Percentiles rank a stretch among this genome's conserved stretches.
Evolutionary conservation across 768 basidiomycete species (phyloP).

Genomic region (Chalciporus sphaerocephalus): DNA sequence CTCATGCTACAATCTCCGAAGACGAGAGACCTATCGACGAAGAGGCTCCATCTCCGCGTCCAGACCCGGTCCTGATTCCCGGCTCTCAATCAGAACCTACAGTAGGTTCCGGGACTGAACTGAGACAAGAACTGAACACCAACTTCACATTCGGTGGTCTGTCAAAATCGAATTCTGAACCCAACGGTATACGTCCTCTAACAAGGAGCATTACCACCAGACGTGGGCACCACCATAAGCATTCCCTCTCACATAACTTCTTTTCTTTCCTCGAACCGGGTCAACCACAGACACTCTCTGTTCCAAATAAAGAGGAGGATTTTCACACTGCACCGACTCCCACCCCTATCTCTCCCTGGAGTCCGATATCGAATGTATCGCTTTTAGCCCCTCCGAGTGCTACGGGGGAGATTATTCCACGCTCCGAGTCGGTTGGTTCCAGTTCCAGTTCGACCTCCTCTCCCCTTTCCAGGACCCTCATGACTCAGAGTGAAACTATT

Average conservation of each 20-base stretch:
- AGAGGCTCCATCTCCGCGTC: conserved; percentile 46
- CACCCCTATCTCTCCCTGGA: conserved; percentile 64
- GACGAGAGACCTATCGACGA: conserved; percentile 50
- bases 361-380: conserved; percentile 40
- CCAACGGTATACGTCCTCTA: conserved; percentile 13
- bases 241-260: conserved; percentile 91
- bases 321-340: conserved; percentile 58
- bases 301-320: conserved; percentile 27
- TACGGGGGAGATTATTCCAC: conserved; percentile 12
- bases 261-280: conserved; percentile 93
- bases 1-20: conserved; percentile 60
- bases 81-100: conserved; percentile 36
- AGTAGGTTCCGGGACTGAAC: conserved; percentile 21
- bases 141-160: conserved; percentile 65
- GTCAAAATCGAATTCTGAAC: conserved; percentile 28
- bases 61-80: conserved; percentile 38
- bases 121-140: conserved; percentile 42
- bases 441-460: conserved; percentile 10
- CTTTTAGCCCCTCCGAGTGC: conserved; percentile 4
- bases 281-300: conserved; percentile 1
- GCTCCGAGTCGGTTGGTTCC: conserved; percentile 19
- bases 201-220: conserved; percentile 25
- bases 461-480: not conserved
- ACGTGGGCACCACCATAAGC: conserved; percentile 87
- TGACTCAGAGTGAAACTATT: conserved; percentile 7